Evolutionary conservation across 768 basidiomycete genomes (phyloP).

Genomic region (Amanita brunnescens): DNA sequence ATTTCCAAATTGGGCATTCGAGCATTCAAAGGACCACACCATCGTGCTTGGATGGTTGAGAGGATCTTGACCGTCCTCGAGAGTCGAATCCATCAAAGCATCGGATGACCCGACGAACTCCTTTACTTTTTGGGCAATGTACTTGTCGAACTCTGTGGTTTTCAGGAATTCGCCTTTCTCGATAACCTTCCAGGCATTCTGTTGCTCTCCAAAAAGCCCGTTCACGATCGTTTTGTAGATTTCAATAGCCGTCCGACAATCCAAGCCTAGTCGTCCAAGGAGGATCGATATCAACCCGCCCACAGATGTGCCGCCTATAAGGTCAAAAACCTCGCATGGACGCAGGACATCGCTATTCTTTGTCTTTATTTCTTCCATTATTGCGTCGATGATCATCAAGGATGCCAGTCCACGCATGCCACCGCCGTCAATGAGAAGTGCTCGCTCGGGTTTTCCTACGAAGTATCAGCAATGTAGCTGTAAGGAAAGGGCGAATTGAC

Average conservation of each 20-base stretch:
- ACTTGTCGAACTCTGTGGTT: neutral
- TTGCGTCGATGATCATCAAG: constrained; percentile 17
- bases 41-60: constrained; percentile 7
- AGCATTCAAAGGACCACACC: neutral
- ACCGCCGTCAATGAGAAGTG: constrained; percentile 21
- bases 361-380: constrained; percentile 14
- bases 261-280: constrained; percentile 21
- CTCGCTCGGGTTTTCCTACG: neutral
- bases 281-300: constrained; percentile 21
- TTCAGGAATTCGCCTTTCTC: constrained; percentile 7
- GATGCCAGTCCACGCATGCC: constrained; percentile 19
- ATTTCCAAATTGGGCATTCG: neutral
- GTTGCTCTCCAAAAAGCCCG: constrained; percentile 13
- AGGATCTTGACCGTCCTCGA: constrained; percentile 2
- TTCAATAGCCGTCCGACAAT: constrained; percentile 17
- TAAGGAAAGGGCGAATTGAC: neutral
- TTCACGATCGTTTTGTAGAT: constrained; percentile 14
- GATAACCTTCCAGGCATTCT: constrained; percentile 12
- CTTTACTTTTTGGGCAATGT: neutral
- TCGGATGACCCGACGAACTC: constrained; percentile 1
- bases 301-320: constrained; percentile 19
- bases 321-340: constrained; percentile 22
- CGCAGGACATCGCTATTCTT: constrained; percentile 12
- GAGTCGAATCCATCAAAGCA: constrained; percentile 5
- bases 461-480: too few relatives aligned